Conservation (phyloP, 208 protist genomes). For the Wallacemonas sp. region DNA sequence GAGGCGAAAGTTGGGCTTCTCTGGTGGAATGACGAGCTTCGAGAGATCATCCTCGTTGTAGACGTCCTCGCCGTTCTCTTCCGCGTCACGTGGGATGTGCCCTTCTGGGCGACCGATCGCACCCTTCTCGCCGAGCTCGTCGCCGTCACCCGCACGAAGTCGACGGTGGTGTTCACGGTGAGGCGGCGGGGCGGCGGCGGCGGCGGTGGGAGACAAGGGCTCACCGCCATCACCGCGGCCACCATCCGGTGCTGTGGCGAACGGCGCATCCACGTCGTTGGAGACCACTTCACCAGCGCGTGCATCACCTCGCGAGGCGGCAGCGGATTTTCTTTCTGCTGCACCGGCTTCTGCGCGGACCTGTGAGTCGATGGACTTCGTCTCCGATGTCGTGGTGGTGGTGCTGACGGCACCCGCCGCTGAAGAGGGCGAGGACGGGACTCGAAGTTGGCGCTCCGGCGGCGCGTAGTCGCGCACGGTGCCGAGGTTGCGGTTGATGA, state of each 20-base stretch:
- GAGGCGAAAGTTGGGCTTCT: slow-evolving; percentile 26
- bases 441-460: slow-evolving; percentile 29
- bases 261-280: too few species aligned
- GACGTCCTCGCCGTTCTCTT: slow-evolving; percentile 21
- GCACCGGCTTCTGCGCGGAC: too few species aligned
- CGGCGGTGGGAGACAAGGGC: too few species aligned
- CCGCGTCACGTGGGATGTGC: slow-evolving; percentile 22
- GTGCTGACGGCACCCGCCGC: not conserved
- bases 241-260: too few species aligned
- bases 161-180: not conserved
- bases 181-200: too few species aligned
- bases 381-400: not conserved
- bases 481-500: slow-evolving; percentile 35
- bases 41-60: slow-evolving; percentile 11
- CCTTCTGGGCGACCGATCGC: slow-evolving; percentile 29
- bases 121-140: slow-evolving; percentile 8
- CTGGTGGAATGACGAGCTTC: slow-evolving; percentile 17
- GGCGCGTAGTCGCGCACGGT: slow-evolving; percentile 36
- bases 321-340: too few species aligned
- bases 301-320: too few species aligned
- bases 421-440: slow-evolving; percentile 8
- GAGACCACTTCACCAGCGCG: too few species aligned
- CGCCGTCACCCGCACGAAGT: not conserved
- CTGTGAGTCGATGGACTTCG: too few species aligned
- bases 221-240: too few species aligned